Percentiles rank a stretch among this genome's conserved stretches.
Evolutionary conservation across 345 rosid genomes (phyloP).

Genomic region (Bruguiera sexangula): DNA sequence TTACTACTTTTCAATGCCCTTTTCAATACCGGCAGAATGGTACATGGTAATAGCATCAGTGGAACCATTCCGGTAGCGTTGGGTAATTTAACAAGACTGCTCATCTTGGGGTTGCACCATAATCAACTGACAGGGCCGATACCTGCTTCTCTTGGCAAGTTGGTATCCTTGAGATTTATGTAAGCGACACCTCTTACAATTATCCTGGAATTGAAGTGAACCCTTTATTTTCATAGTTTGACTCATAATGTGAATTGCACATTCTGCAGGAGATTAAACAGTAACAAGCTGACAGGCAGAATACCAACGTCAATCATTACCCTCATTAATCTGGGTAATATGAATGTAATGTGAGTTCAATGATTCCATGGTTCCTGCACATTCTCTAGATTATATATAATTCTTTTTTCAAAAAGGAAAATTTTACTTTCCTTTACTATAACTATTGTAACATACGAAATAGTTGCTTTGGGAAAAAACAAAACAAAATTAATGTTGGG

Average conservation of each 20-base stretch:
- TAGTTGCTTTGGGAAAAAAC: no score
- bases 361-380: background rate
- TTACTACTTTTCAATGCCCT: background rate
- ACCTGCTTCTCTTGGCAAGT: slow-evolving; percentile 39
- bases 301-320: slow-evolving; percentile 27
- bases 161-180: slow-evolving; percentile 33
- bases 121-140: slow-evolving; percentile 39
- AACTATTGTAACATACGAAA: no score
- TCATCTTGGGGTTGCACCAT: slow-evolving; percentile 33
- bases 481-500: no score
- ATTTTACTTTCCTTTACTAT: background rate
- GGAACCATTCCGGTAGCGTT: slow-evolving; percentile 39
- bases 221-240: background rate
- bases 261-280: slow-evolving; percentile 38
- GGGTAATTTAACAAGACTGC: slow-evolving; percentile 35
- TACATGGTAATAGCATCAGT: slow-evolving; percentile 20
- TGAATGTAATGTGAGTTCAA: slow-evolving; percentile 37
- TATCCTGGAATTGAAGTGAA: background rate
- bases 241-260: background rate
- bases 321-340: slow-evolving; percentile 30
- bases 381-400: background rate
- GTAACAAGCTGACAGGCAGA: slow-evolving; percentile 39
- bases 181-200: slow-evolving; percentile 18
- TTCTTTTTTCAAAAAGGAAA: background rate
- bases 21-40: slow-evolving; percentile 24